Base-by-base conservation (phyloP, 139 green algal species). In the Chlamydomonas sphaeroides region DNA sequence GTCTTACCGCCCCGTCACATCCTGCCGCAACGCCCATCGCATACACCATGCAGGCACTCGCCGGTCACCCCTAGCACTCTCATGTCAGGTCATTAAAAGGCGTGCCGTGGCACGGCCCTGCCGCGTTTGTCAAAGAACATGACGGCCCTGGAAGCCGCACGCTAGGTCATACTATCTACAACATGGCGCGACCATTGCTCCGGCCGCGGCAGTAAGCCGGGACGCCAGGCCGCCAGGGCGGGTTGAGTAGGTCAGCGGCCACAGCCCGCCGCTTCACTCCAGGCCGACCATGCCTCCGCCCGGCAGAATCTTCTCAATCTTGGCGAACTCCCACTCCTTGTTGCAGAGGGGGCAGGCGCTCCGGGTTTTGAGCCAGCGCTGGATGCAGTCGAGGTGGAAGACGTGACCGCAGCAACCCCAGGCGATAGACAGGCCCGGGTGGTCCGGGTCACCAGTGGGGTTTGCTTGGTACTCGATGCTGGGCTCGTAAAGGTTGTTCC, bases 381-480 rank as follows among this genome's bases (percentile, higher is more conserved):
- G 95, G 63, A 99, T 99, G 93, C 96, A 99, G 92, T 99, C 97
- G 51, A 99, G 91, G 87, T 99, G 96, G 92, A 99, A 99, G 30
- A 98, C 96, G 62, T 99, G 96, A 21, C 96, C 97, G 85, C 96
- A 99, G 56, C 78, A 89, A 33, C 96, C 96, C 96, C 96, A 99
- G 1, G 96, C 95, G 59, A 99, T 98, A 75, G 83, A 94, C 35
- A 99, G 87, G 53, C 96, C 95, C 42, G 96, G 95, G 82, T 99
- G 94, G 56, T 98, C 95, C 28, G 89, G 78, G 65, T 98, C 95
- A 18, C 94, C 95, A 36, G 95, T 98, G 7, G 97, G 96, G 82
- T 98, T 98, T n/a, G 96, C 96, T 83, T 98, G 96, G 87, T 98
- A 99, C 91, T 99, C 96, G 49, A 99, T 99, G 86, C 92, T 98